Evolutionary conservation across 352 stramenopile species (phyloP).

Genomic region (Phytophthora chlamydospora): DNA sequence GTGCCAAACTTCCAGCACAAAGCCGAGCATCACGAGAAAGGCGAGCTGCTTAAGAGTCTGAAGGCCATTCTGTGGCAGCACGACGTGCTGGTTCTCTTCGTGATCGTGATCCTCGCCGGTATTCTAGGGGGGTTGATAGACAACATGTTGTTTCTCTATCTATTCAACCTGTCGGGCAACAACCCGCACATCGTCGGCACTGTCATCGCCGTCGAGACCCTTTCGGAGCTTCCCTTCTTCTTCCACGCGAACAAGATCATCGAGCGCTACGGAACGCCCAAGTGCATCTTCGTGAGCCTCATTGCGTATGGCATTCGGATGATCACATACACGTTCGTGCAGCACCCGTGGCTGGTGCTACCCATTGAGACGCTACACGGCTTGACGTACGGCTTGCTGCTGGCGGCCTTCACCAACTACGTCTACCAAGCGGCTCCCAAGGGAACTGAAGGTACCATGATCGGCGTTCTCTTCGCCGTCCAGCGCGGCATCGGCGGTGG

Average conservation of each 20-base stretch:
- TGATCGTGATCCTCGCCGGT: conserved; percentile 41
- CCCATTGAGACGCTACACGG: conserved; percentile 50
- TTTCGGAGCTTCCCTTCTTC: conserved; percentile 54
- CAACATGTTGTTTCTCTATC: conserved; percentile 42
- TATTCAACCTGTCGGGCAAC: conserved; percentile 44
- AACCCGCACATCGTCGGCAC: conserved; percentile 46
- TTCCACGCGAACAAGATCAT: conserved; percentile 56
- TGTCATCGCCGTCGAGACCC: conserved; percentile 44
- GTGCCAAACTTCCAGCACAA: conserved; percentile 45
- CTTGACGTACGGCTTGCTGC: conserved; percentile 46
- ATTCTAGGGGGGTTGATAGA: conserved; percentile 43
- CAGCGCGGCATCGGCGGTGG: conserved; percentile 45
- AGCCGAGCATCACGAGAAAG: conserved; percentile 37
- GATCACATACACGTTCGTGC: conserved; percentile 40
- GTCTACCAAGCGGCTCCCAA: conserved; percentile 43
- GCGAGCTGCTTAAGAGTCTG: conserved; percentile 38
- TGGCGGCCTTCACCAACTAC: conserved; percentile 53
- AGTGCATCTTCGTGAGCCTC: conserved; percentile 38
- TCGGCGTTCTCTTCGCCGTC: conserved; percentile 46
- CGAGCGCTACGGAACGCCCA: conserved; percentile 42
- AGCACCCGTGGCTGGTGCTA: conserved; percentile 45
- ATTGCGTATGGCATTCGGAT: conserved; percentile 52
- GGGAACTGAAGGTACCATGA: conserved; percentile 48
- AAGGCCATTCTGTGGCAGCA: conserved; percentile 34
- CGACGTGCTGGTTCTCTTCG: conserved; percentile 43